Evolutionary conservation across 2,329 filamentous ascomycete species (phyloP), one percentile per base, ranked within the genome.

Genomic region (Diaporthe humulicola): DNA sequence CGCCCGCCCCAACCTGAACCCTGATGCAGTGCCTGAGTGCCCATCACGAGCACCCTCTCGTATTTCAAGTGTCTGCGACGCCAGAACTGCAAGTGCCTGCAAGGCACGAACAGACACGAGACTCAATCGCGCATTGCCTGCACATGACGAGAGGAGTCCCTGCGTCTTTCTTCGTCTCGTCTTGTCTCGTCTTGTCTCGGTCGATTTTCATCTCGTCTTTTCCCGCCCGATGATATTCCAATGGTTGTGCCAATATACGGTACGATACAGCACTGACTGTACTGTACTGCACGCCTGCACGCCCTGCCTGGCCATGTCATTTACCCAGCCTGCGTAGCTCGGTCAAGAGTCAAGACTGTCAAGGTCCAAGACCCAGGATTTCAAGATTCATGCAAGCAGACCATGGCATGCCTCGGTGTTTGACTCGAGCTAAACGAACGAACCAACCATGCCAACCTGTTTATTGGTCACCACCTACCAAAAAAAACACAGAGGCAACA

Each of bases 351-450:
- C 61, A 67, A 45, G 28, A 50, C 17, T 19, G 45, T 50, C 61
- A 67, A 45, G 28, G 36, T 25, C 28, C 61, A 25, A 17, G 40
- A 10, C 28, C n/a, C 38, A 40, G 10, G 3, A 36, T 33, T 50
- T 36, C 61, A 52, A 40, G 15, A 69, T 69, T 69, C 64, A 52
- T 69, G 64, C 64, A 54, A 69, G 33, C 64, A 69, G n/a, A 69
- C n/a, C 45, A 40, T 54, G 61, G 61, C 30, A 25, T 14, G 12
- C 30, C 61, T 38, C 61, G 45, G 30, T 50, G 33, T 40, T 38
- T 54, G 64, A 69, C 64, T 40, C 64, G 30, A 54, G 22, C 40
- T 36, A 40, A 28, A 12, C 14, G 36, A 61, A 1, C 54, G 8
- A 57, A 28, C 50, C 19, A 36, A 36, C 4, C 33, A 36, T 36